A percentile compares a stretch with the other conserved stretches of the same genome.
Conservation (phyloP, 768 basidiomycete species). For the Dendrothele bispora region DNA sequence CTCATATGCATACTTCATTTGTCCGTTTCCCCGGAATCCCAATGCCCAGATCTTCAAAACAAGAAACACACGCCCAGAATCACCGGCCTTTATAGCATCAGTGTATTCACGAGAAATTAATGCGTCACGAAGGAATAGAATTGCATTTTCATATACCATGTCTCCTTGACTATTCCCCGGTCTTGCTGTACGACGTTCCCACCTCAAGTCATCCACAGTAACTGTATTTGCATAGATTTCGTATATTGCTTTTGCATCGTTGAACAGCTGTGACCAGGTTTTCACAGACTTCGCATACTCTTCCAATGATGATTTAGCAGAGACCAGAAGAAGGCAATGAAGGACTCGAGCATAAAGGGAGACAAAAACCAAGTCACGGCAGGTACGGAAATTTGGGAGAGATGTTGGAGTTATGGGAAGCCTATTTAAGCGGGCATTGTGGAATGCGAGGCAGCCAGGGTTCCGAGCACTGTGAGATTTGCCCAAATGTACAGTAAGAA, state of each 20-base stretch:
- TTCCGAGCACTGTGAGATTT: conserved; percentile 26
- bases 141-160: conserved; percentile 23
- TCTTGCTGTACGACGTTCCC: no score
- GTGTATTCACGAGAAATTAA: conserved; percentile 23
- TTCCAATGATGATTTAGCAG: conserved; percentile 10
- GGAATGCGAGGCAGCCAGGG: conserved; percentile 32
- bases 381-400: conserved; percentile 30
- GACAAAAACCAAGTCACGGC: conserved; percentile 34
- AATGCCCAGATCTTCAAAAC: conserved; percentile 21
- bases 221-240: conserved; percentile 15
- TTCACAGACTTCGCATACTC: conserved; percentile 16
- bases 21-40: conserved; percentile 22
- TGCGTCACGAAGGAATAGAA: conserved; percentile 26
- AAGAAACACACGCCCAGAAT: conserved; percentile 25
- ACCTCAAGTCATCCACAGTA: conserved; percentile 18
- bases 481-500: conserved; percentile 32
- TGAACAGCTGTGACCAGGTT: conserved; percentile 19
- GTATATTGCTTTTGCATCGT: conserved; percentile 19
- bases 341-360: conserved; percentile 33
- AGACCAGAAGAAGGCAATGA: conserved; percentile 30
- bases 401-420: conserved; percentile 35
- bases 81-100: conserved; percentile 27
- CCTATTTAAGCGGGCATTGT: conserved; percentile 32
- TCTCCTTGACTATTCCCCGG: conserved; percentile 10
- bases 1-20: conserved; percentile 29